Percentiles rank a stretch among this genome's conserved stretches.
Conservation (phyloP, 805 yeast species). For the Scheffersomyces coipomensis region DNA sequence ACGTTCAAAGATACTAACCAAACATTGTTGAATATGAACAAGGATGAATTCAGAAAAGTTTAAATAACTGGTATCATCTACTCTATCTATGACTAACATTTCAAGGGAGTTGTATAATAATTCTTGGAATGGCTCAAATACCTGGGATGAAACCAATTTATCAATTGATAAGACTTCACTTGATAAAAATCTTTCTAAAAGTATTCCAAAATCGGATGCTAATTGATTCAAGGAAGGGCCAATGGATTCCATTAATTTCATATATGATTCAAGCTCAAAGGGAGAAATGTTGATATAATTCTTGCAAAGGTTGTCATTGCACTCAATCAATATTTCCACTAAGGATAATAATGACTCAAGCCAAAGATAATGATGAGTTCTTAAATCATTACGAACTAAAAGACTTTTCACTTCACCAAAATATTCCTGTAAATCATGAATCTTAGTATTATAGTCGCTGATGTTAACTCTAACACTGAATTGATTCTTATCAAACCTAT, state of each 20-base stretch:
- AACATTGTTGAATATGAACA: slow-evolving; percentile 1
- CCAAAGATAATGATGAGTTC: slow-evolving; percentile 19
- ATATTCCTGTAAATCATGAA: slow-evolving; percentile 18
- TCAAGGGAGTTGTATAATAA: slow-evolving; percentile 10
- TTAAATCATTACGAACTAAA: slow-evolving; percentile 10
- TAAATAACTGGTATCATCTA: slow-evolving; percentile 6
- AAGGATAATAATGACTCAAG: slow-evolving; percentile 9
- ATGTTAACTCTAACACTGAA: not conserved
- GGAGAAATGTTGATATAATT: slow-evolving; percentile 1
- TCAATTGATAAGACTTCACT: not conserved
- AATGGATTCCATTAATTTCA: not conserved
- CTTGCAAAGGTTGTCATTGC: slow-evolving; percentile 6
- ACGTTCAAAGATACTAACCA: not conserved
- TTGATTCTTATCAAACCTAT: not conserved
- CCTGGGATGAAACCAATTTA: slow-evolving; percentile 1
- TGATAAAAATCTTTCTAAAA: not conserved
- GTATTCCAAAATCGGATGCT: not conserved
- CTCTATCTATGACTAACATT: slow-evolving; percentile 10
- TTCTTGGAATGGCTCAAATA: slow-evolving; percentile 3
- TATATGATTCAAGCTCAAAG: slow-evolving; percentile 2
- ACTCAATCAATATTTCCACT: slow-evolving; percentile 4
- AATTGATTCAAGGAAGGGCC: not conserved
- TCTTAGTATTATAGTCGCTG: not conserved
- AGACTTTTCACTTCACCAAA: slow-evolving; percentile 10
- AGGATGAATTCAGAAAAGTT: not conserved